Base-by-base conservation (phyloP, 768 basidiomycete genomes). In the Leccinum rimulosum region DNA sequence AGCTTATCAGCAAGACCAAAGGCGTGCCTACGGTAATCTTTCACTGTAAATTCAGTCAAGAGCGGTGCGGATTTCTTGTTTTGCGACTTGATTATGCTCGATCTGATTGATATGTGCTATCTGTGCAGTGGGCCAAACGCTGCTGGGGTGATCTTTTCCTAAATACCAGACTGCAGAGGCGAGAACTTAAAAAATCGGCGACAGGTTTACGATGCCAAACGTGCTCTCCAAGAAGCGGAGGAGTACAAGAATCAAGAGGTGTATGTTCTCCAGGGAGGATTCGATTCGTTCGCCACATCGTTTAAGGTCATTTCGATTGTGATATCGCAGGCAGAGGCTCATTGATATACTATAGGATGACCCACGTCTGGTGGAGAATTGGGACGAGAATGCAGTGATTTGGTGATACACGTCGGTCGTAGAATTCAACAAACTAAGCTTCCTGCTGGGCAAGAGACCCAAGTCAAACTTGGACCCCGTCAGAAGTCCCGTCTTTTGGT, bases 41-140 rank as follows among this genome's bases (percentile, higher is more conserved):
- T 68, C 92, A 93, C 67, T 93, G 92, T 67, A 80, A 82, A 3
- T 74, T 88, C 53, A 91, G 89, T 8, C 91, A 93, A 74, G 77
- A 82, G 36, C 81, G 92, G 91, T 91, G 64, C 48, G 87, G 35
- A 35, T 15, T 43, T 52, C 4, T 17, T 31, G 15, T 47, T 55
- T 30, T 50, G 43, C 8, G 31, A 10, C 48, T 35, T 33, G n/a
- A 11, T 11, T 6, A 43, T 51, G 31, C 28, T 40, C 30, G 50
- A 36, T 57, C 53, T 61, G 15, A 57, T 28, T 35, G 4, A 11
- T 19, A 25, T 53, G 50, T 47, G 5, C 38, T 15, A n/a, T 19
- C 25, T 17, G 28, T 45, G 27, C 60, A 91, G 91, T 48, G 91
- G 91, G 17, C 92, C 91, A 0, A 85, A 84, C 66, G 88, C 91